These are phyloP conservation scores for Xanthoparmelia taractica DNA, from an alignment of 495 filamentous ascomycete genomes.

Conservation along the genomic window DNA sequence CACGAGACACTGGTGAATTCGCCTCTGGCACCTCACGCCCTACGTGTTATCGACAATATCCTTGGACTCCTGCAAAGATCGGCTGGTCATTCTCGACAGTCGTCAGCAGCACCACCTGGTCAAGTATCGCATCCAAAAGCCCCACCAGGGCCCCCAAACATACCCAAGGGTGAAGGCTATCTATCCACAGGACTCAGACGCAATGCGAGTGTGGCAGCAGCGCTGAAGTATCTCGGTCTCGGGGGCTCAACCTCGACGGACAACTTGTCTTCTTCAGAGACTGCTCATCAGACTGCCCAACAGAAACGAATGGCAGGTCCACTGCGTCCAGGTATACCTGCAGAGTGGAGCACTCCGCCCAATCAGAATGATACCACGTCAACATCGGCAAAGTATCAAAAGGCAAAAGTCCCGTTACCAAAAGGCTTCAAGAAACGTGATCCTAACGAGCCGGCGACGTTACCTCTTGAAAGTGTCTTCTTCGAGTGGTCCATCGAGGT, in stretches of 20 bases:
- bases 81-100: constrained; percentile 41
- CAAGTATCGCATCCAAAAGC: constrained; percentile 14
- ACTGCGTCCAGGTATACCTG: constrained; percentile 50
- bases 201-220: constrained; percentile 65
- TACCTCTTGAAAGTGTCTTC: constrained; percentile 78
- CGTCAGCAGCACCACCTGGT: constrained; percentile 44
- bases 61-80: constrained; percentile 48
- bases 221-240: constrained; percentile 62
- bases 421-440: constrained; percentile 60
- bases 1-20: constrained; percentile 70
- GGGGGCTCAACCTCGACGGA: constrained; percentile 37
- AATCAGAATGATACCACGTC: constrained; percentile 68
- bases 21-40: constrained; percentile 59
- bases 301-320: constrained; percentile 34
- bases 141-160: constrained; percentile 23
- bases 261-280: constrained; percentile 29
- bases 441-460: constrained; percentile 43
- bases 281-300: constrained; percentile 8
- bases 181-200: constrained; percentile 54
- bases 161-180: constrained; percentile 56
- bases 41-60: constrained; percentile 70
- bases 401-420: constrained; percentile 66
- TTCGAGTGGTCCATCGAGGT: constrained; percentile 91
- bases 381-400: constrained; percentile 63
- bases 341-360: constrained; percentile 66